phyloP scores from a whole-genome alignment of 306 rosid species.

The Canavalia gladiata region DNA sequence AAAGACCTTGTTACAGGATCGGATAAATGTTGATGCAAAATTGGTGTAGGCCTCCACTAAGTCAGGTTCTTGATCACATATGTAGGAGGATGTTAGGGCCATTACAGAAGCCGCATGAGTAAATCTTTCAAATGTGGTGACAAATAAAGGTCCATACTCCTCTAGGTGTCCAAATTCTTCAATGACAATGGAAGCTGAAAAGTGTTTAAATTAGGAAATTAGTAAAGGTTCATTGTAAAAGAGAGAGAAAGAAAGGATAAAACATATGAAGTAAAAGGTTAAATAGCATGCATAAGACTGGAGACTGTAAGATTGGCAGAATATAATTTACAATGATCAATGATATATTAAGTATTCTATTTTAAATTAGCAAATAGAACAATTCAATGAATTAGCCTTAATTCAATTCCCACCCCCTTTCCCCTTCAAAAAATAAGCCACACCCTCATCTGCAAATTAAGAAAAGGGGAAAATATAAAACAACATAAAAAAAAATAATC shows the following conservation, averaged over 20 bases:
- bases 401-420: not conserved
- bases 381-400: not conserved
- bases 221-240: conserved; percentile 33
- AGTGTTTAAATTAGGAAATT: conserved; percentile 41
- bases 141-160: conserved; percentile 83
- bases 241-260: not conserved
- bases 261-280: not conserved
- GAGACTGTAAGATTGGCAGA: conserved; percentile 10
- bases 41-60: conserved; percentile 96
- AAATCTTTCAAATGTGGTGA: conserved; percentile 88
- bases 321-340: conserved; percentile 7
- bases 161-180: conserved; percentile 92
- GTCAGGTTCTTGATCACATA: conserved; percentile 99
- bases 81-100: conserved; percentile 94
- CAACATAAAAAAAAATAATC: not conserved
- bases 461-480: not conserved
- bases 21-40: conserved; percentile 85
- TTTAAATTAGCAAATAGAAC: not conserved
- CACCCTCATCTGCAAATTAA: no score
- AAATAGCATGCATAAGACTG: not conserved
- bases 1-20: conserved; percentile 79
- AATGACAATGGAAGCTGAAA: conserved; percentile 90
- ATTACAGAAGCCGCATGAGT: conserved; percentile 81
- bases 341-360: not conserved
- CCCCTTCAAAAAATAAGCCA: no score